These are phyloP conservation scores for Leccinum subatratum DNA, from an alignment of 1,284 basidiomycete genomes.

Conservation along the genomic window DNA sequence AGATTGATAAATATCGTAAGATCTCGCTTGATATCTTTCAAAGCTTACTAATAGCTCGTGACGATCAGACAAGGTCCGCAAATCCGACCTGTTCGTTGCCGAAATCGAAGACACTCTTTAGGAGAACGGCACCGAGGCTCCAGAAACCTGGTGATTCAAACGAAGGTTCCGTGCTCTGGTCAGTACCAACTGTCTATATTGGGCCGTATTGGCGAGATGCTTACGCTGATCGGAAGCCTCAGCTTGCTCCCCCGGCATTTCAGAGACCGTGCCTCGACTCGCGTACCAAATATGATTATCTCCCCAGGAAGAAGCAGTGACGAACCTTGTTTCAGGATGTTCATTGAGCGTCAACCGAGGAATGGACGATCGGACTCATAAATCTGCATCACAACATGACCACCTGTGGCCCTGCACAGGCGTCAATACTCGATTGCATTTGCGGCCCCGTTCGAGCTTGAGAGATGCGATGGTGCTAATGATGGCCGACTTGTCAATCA, in stretches of 20 bases:
- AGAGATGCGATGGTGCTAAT: slow-evolving; percentile 25
- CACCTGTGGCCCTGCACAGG: slow-evolving; percentile 51
- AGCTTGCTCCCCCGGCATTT: slow-evolving; percentile 56
- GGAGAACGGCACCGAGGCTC: too few species aligned
- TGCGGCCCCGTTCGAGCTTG: slow-evolving; percentile 40
- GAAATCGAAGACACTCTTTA: too few species aligned
- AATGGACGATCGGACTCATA: slow-evolving; percentile 31
- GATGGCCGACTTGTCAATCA: slow-evolving; percentile 39
- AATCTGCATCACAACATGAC: slow-evolving; percentile 36
- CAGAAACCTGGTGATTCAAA: too few species aligned
- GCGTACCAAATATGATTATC: slow-evolving; percentile 45
- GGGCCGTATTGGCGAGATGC: slow-evolving; percentile 42
- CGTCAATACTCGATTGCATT: slow-evolving; percentile 43
- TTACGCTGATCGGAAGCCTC: slow-evolving; percentile 46
- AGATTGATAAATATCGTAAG: too few species aligned
- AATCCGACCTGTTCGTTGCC: too few species aligned
- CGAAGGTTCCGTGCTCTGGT: too few species aligned
- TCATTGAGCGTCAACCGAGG: not conserved
- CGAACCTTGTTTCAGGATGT: slow-evolving; percentile 33
- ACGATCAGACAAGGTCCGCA: too few species aligned
- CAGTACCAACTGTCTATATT: slow-evolving; percentile 53
- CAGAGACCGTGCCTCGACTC: slow-evolving; percentile 51
- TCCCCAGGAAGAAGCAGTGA: slow-evolving; percentile 46
- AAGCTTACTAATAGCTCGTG: not conserved
- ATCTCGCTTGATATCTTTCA: not conserved